Conservation (phyloP, 2,329 filamentous ascomycete genomes). For the Diaporthe helianthi region DNA sequence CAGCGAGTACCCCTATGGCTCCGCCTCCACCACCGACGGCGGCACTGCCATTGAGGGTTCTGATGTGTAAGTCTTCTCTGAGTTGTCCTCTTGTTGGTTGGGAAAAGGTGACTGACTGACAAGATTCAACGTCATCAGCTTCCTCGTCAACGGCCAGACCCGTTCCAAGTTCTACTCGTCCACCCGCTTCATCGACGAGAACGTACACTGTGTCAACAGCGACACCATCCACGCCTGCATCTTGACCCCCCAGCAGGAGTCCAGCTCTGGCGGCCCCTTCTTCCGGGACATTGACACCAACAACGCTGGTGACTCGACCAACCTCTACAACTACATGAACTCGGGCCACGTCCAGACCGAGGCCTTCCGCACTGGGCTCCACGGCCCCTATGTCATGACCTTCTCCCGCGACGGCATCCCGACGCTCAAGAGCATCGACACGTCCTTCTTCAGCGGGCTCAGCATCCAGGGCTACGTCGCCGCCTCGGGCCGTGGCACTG, state of each 20-base stretch:
- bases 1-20: slow-evolving; percentile 42
- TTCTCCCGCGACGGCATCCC: slow-evolving; percentile 61
- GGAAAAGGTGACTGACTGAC: background rate
- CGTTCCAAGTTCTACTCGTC: slow-evolving; percentile 69
- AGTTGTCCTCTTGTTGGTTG: too few relatives aligned
- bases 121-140: slow-evolving; percentile 38
- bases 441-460: slow-evolving; percentile 62
- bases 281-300: slow-evolving; percentile 59
- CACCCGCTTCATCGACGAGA: slow-evolving; percentile 66
- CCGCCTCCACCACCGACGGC: slow-evolving; percentile 55
- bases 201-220: slow-evolving; percentile 57
- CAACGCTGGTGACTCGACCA: slow-evolving; percentile 60
- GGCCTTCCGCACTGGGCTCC: slow-evolving; percentile 60
- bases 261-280: slow-evolving; percentile 65
- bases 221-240: slow-evolving; percentile 48
- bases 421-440: slow-evolving; percentile 51
- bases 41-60: slow-evolving; percentile 53
- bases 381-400: slow-evolving; percentile 64
- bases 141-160: slow-evolving; percentile 59
- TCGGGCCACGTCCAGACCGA: slow-evolving; percentile 64
- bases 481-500: slow-evolving; percentile 55
- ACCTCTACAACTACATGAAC: slow-evolving; percentile 68
- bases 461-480: slow-evolving; percentile 60
- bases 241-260: slow-evolving; percentile 46
- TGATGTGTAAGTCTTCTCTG: slow-evolving; percentile 48